phyloP scores from a whole-genome alignment of 768 basidiomycete genomes.

The Kwoniella dendrophila region DNA sequence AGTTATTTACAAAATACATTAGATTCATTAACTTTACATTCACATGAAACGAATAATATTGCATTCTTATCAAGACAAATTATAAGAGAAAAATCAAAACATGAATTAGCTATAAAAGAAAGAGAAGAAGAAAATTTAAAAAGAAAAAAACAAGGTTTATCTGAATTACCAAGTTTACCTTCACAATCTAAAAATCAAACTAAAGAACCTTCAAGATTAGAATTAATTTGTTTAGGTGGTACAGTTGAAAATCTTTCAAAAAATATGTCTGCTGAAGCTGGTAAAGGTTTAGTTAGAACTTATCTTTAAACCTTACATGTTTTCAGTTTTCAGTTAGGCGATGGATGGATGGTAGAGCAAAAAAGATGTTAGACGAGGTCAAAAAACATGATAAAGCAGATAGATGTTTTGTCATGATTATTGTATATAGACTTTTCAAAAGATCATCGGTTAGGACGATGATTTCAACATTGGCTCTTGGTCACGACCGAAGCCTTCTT shows the following conservation, averaged over 20 bases:
- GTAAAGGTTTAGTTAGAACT: conserved; percentile 76
- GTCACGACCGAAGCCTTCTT: not conserved
- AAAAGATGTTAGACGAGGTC: too few relatives aligned
- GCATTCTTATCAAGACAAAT: conserved; percentile 87
- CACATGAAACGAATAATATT: conserved; percentile 88
- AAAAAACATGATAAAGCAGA: too few relatives aligned
- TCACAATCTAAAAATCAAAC: conserved; percentile 82
- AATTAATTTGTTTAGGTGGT: conserved; percentile 80
- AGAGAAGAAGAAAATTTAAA: conserved; percentile 83
- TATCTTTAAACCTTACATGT: conserved; percentile 63
- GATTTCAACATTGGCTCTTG: too few relatives aligned
- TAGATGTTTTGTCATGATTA: not conserved
- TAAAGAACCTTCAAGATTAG: conserved; percentile 81
- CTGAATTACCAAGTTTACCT: conserved; percentile 84
- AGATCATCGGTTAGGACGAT: too few relatives aligned
- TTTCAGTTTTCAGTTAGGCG: too few relatives aligned
- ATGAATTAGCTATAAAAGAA: conserved; percentile 77
- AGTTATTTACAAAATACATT: conserved; percentile 80
- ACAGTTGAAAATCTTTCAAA: conserved; percentile 84
- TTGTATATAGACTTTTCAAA: not conserved
- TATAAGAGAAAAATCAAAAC: conserved; percentile 75
- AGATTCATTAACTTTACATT: conserved; percentile 80
- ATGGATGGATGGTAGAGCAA: conserved; percentile 2
- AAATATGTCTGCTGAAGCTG: conserved; percentile 68
- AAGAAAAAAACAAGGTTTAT: conserved; percentile 77